Evolutionary conservation across 2,329 filamentous ascomycete species (phyloP).

Genomic region (Dothistroma septosporum): DNA sequence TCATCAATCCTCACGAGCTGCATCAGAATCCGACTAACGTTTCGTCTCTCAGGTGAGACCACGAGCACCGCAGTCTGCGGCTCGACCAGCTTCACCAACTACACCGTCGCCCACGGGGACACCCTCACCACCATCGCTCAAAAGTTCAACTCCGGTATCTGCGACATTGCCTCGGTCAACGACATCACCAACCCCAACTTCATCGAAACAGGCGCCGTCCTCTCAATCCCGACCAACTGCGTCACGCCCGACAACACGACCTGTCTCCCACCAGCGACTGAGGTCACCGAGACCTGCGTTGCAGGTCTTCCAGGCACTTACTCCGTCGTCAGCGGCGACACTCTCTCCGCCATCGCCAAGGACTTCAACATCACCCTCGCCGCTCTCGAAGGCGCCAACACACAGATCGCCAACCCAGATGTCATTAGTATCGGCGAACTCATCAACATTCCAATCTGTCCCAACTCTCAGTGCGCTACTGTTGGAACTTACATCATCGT

Average conservation of each 20-base stretch:
- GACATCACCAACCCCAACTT: slow-evolving; percentile 35
- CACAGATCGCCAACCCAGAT: slow-evolving; percentile 23
- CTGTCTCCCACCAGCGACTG: slow-evolving; percentile 15
- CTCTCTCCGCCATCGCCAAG: slow-evolving; percentile 20
- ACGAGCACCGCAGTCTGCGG: slow-evolving; percentile 12
- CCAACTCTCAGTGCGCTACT: slow-evolving; percentile 16
- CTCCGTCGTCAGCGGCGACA: slow-evolving; percentile 23
- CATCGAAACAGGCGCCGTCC: slow-evolving; percentile 29
- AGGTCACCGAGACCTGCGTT: slow-evolving; percentile 23
- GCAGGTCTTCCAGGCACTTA: slow-evolving; percentile 23
- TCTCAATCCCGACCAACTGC: slow-evolving; percentile 30
- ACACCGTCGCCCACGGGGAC: slow-evolving; percentile 21
- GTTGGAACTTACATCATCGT: slow-evolving; percentile 25
- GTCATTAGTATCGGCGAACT: slow-evolving; percentile 21
- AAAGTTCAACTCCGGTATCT: slow-evolving; percentile 24
- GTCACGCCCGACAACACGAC: slow-evolving; percentile 24
- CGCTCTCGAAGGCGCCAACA: slow-evolving; percentile 23
- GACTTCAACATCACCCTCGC: slow-evolving; percentile 28
- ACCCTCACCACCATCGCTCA: slow-evolving; percentile 23
- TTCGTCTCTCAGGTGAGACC: background rate
- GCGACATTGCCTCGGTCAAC: slow-evolving; percentile 28
- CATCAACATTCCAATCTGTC: slow-evolving; percentile 28
- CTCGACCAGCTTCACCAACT: slow-evolving; percentile 15
- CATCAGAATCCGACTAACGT: background rate
- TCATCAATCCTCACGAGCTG: background rate